Evolutionary conservation across 192 early-diverging fungal genomes (phyloP).

Genomic region (Linderina pennispora): DNA sequence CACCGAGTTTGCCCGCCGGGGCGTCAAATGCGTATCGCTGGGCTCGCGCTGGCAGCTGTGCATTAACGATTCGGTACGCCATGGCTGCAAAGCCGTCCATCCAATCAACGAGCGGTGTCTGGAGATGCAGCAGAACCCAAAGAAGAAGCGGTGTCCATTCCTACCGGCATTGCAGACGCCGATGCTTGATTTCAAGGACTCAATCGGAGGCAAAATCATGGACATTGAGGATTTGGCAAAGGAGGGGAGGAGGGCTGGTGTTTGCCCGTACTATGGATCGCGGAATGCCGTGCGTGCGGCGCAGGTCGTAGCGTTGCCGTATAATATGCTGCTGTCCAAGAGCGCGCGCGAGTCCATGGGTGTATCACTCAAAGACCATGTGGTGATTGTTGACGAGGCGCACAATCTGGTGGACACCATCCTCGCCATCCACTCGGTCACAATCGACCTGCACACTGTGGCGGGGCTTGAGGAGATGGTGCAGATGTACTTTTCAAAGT

Average conservation of each 20-base stretch:
- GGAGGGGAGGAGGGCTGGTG: background rate
- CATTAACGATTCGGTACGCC: conserved; percentile 64
- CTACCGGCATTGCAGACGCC: conserved; percentile 46
- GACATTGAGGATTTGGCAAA: conserved; percentile 46
- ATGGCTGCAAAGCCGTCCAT: conserved; percentile 28
- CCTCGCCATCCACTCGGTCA: conserved; percentile 60
- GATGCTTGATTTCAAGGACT: conserved; percentile 46
- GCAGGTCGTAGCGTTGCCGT: conserved; percentile 83
- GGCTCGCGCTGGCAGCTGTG: conserved; percentile 82
- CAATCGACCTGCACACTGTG: conserved; percentile 49
- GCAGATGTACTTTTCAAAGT: conserved; percentile 59
- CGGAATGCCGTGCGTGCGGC: background rate
- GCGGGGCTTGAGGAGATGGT: conserved; percentile 52
- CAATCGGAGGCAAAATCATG: background rate
- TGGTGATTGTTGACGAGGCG: conserved; percentile 85
- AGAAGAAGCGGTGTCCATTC: conserved; percentile 43
- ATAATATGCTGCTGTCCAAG: conserved; percentile 75
- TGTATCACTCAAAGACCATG: conserved; percentile 59
- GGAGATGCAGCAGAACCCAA: conserved; percentile 60
- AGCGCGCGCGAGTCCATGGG: conserved; percentile 68
- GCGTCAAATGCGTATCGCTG: conserved; percentile 58
- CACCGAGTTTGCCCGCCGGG: conserved; percentile 52
- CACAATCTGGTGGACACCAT: conserved; percentile 75
- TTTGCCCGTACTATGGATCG: background rate
- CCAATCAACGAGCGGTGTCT: conserved; percentile 78